These are phyloP conservation scores for Hymenoscyphus salicellus DNA, from an alignment of 2,329 filamentous ascomycete species.

Conservation along the genomic window DNA sequence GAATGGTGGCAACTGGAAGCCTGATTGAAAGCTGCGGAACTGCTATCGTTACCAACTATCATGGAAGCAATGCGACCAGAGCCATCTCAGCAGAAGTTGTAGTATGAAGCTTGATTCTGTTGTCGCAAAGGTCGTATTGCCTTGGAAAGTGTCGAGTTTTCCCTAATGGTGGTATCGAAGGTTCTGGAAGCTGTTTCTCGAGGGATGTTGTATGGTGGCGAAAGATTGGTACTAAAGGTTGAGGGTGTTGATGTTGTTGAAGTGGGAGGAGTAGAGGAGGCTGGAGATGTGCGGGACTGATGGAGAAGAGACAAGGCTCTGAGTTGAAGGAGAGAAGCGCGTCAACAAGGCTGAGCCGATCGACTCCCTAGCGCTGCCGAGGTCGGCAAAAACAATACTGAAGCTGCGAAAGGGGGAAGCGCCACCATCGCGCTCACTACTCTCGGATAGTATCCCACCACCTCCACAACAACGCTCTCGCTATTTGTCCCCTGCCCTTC, in stretches of 20 bases:
- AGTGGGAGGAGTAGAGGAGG: background rate
- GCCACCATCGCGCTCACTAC: background rate
- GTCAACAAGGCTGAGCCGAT: background rate
- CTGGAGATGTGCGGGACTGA: background rate
- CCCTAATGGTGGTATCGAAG: background rate
- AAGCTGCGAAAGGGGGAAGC: background rate
- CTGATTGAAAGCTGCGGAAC: background rate
- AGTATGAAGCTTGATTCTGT: background rate
- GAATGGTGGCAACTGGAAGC: background rate
- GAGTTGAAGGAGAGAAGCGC: background rate
- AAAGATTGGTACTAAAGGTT: background rate
- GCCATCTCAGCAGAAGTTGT: background rate
- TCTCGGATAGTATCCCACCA: background rate
- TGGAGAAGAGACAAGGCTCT: background rate
- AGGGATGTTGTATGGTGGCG: background rate
- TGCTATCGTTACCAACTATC: background rate
- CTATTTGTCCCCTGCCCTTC: constrained; percentile 15
- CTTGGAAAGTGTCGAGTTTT: background rate
- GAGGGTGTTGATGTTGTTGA: background rate
- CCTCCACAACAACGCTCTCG: constrained; percentile 1
- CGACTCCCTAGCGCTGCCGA: background rate
- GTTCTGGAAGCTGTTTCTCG: background rate
- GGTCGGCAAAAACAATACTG: background rate
- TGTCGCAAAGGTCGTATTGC: background rate
- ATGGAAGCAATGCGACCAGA: background rate